Conservation (phyloP, 129 eudicot species). For the Lonicera japonica region DNA sequence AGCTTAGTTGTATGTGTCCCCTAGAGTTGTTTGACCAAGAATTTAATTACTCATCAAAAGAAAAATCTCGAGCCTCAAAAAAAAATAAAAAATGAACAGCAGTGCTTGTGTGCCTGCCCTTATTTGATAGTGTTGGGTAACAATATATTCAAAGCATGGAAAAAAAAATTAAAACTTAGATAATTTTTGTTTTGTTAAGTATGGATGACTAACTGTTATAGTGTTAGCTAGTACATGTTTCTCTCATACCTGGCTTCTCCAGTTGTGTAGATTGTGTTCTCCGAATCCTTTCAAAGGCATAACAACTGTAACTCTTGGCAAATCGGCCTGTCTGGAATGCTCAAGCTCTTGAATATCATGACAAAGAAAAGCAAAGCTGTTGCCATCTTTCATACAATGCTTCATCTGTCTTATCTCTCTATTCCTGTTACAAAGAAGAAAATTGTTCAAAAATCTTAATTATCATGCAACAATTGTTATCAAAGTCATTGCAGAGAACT, state of each 20-base stretch:
- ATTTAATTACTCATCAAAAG: conserved; percentile 1
- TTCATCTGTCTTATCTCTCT: conserved; percentile 79
- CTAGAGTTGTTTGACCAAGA: no score
- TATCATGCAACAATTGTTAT: background rate
- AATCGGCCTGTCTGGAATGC: conserved; percentile 73
- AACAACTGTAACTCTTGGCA: conserved; percentile 93
- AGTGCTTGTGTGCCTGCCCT: background rate
- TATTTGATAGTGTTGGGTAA: background rate
- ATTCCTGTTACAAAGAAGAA: conserved; percentile 41
- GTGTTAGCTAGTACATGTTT: background rate
- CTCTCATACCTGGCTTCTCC: conserved; percentile 81
- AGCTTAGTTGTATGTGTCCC: background rate
- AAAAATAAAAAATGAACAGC: background rate
- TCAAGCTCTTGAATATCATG: conserved; percentile 73
- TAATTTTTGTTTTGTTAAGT: no score
- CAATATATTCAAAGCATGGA: background rate
- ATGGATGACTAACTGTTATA: background rate
- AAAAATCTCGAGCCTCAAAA: background rate
- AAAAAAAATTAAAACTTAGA: no score
- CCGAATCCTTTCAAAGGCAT: conserved; percentile 99
- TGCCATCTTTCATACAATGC: conserved; percentile 54
- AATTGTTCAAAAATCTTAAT: background rate
- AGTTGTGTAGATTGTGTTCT: conserved; percentile 93
- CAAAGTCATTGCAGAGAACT: background rate
- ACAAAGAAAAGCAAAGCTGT: conserved; percentile 71